phyloP scores from a whole-genome alignment of 495 filamentous ascomycete genomes.

The Trichoderma asperelloides region DNA sequence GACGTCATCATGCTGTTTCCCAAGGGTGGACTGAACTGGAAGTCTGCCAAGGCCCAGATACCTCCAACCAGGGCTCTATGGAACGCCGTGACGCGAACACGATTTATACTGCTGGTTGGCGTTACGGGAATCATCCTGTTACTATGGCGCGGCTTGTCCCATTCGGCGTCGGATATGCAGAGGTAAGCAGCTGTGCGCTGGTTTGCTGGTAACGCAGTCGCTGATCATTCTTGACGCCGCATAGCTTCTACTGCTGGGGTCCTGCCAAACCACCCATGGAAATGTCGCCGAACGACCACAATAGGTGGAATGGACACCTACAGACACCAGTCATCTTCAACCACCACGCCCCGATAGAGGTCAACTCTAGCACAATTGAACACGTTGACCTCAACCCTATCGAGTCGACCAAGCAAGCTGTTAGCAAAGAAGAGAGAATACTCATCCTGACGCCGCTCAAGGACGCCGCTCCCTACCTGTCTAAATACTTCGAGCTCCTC shows the following conservation, averaged over 20 bases:
- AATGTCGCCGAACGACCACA: conserved; percentile 84
- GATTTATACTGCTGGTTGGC: conserved; percentile 68
- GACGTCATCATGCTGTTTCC: conserved; percentile 52
- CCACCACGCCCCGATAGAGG: conserved; percentile 75
- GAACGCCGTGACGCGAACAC: conserved; percentile 65
- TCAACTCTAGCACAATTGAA: conserved; percentile 72
- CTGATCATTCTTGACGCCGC: conserved; percentile 3
- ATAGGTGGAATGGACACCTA: conserved; percentile 76
- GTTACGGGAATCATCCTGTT: conserved; percentile 66
- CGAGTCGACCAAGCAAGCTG: conserved; percentile 68
- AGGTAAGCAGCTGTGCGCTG: conserved; percentile 47
- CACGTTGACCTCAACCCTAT: conserved; percentile 79
- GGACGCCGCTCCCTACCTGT: conserved; percentile 73
- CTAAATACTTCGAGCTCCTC: conserved; percentile 88
- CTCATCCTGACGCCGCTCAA: conserved; percentile 90
- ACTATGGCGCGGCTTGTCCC: conserved; percentile 82
- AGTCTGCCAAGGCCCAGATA: conserved; percentile 71
- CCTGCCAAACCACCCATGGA: conserved; percentile 88
- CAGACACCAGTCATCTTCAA: conserved; percentile 94
- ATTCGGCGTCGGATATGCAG: conserved; percentile 80
- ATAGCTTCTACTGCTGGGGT: conserved; percentile 94
- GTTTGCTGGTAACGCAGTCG: neutral
- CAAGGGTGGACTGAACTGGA: conserved; percentile 88
- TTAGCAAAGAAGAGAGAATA: conserved; percentile 75
- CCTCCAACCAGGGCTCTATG: conserved; percentile 76